Evolutionary conservation across 139 green algal species (phyloP).

Genomic region (Picochlorum sp.): DNA sequence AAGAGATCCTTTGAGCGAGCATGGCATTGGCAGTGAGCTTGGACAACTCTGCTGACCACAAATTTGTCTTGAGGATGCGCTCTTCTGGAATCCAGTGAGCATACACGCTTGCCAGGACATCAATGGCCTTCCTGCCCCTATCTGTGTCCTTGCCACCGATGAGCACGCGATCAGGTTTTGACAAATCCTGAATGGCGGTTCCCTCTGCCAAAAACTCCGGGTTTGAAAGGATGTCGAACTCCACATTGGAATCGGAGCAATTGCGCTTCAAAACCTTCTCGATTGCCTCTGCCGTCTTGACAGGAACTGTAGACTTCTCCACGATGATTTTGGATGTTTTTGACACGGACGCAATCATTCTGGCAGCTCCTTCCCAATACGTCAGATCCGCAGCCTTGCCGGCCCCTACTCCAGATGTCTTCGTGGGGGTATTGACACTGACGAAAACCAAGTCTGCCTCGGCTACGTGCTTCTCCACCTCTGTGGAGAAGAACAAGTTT

Average conservation of each 20-base stretch:
- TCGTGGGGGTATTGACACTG: slow-evolving; percentile 98
- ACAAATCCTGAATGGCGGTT: slow-evolving; percentile 79
- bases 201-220: slow-evolving; percentile 85
- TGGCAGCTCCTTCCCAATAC: slow-evolving; percentile 97
- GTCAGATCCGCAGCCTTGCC: slow-evolving; percentile 96
- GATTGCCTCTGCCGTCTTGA: slow-evolving; percentile 99
- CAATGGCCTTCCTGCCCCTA: slow-evolving; percentile 59
- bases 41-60: slow-evolving; percentile 96
- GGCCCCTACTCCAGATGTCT: slow-evolving; percentile 90
- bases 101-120: slow-evolving; percentile 75
- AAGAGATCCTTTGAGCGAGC: slow-evolving; percentile 96
- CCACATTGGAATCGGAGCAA: slow-evolving; percentile 53
- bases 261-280: slow-evolving; percentile 83
- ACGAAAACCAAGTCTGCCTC: slow-evolving; percentile 98
- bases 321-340: slow-evolving; percentile 93
- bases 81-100: slow-evolving; percentile 90
- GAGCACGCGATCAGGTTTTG: slow-evolving; percentile 52
- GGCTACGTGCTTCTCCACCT: slow-evolving; percentile 84
- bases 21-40: slow-evolving; percentile 99
- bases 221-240: slow-evolving; percentile 96
- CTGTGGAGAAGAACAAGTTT: slow-evolving; percentile 97
- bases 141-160: slow-evolving; percentile 83
- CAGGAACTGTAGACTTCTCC: slow-evolving; percentile 98
- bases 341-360: slow-evolving; percentile 81
- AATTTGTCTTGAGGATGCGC: slow-evolving; percentile 88